Evolutionary conservation across 345 rosid genomes (phyloP), one percentile per base, ranked within the genome.

Genomic region (Rubroshorea leprosula): DNA sequence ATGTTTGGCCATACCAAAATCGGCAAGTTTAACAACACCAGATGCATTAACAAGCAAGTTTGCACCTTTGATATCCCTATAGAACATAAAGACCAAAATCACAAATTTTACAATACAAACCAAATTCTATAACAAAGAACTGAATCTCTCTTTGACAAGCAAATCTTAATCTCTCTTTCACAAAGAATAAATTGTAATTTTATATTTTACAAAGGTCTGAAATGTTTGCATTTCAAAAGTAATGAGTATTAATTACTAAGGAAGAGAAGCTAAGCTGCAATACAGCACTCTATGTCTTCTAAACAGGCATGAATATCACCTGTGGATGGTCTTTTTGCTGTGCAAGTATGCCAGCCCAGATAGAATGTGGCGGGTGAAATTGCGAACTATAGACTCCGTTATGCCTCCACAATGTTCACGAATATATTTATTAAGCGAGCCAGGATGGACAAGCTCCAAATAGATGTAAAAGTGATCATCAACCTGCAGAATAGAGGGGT

Each of bases 1-100:
- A 74, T 75, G 86, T 65, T 85, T 85, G 58, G 93, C 93, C 89
- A 75, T 73, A 57, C 93, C 93, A 76, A 85, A 85, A 68, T 85
- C 89, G 35, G 89, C 86, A 61, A 85, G 79, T 77, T 85, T 85
- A 38, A 85, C 89, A 13, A 70, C 66, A 4, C 89, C 93, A 2
- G 51, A 66, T 46, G 80, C 68, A 61, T 85, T 79, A 57, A 85
- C 93, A 50, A 85, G 86, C 69, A 85, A 71, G 75, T 85, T 85
- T 62, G 86, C 89, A 54, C 93, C 89, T 75, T 85, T 85, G 35
- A 85, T 85, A 69, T 83, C 93, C 80, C 93, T 85, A 67, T 20
- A 65, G 20, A 51, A 27, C 51, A 61, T 35, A 73, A 57, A 46
- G 54, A 51, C 29, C 19, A 51, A 50, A 31, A 61, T 71, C 38